These are phyloP conservation scores for Aspergillus melleus DNA, from an alignment of 2,329 filamentous ascomycete genomes.

Conservation along the genomic window DNA sequence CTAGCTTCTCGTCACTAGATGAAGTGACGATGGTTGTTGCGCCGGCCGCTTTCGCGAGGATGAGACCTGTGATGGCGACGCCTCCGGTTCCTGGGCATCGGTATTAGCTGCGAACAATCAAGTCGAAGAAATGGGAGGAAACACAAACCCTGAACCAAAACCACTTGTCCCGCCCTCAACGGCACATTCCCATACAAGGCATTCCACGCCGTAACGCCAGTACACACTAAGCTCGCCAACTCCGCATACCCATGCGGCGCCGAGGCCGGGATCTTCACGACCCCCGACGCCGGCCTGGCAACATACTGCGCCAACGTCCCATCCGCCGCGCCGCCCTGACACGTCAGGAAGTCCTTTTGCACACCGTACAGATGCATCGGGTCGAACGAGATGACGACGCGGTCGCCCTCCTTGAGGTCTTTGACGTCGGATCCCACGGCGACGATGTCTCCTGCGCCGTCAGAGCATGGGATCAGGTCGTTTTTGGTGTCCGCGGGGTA, in stretches of 20 bases:
- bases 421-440: not conserved
- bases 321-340: not conserved
- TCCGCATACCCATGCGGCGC: not conserved
- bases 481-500: slow-evolving; percentile 37
- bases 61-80: not conserved
- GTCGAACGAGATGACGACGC: not conserved
- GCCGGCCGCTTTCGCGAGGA: not conserved
- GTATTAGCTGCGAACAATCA: not conserved
- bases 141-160: slow-evolving; percentile 21
- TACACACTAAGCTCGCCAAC: slow-evolving; percentile 24
- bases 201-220: slow-evolving; percentile 47
- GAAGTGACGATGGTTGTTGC: not conserved
- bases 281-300: too few relatives aligned
- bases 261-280: not conserved
- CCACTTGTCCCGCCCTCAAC: slow-evolving; percentile 18
- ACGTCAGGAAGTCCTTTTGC: not conserved
- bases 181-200: slow-evolving; percentile 39
- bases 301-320: not conserved
- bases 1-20: not conserved
- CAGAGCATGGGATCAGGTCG: slow-evolving; percentile 38
- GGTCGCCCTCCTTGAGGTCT: not conserved
- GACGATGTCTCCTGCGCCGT: slow-evolving; percentile 25
- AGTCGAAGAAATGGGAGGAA: not conserved
- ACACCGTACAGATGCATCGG: not conserved
- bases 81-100: not conserved